These are phyloP conservation scores for Macrolepiota albuminosa DNA, from an alignment of 768 basidiomycete species.

Conservation along the genomic window DNA sequence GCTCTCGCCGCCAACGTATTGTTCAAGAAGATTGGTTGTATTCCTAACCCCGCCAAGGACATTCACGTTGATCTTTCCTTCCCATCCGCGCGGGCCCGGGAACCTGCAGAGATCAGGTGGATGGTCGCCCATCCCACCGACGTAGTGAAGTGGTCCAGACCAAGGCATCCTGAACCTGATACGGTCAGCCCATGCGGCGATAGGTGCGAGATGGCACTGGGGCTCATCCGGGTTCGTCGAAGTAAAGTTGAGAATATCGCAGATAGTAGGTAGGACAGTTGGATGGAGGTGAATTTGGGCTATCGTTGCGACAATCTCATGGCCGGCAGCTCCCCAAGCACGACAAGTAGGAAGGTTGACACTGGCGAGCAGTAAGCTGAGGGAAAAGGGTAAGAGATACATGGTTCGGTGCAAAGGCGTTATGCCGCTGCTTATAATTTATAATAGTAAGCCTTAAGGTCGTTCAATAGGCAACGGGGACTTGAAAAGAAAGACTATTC, in stretches of 20 bases:
- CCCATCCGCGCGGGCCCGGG: constrained; percentile 75
- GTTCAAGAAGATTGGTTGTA: constrained; percentile 56
- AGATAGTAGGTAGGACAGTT: constrained; percentile 58
- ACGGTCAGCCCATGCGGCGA: constrained; percentile 88
- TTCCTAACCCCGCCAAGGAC: constrained; percentile 79
- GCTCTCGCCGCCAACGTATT: constrained; percentile 30
- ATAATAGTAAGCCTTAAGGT: background rate
- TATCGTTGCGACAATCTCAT: constrained; percentile 91
- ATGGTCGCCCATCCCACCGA: constrained; percentile 70
- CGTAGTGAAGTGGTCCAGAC: constrained; percentile 74
- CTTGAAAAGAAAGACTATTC: background rate
- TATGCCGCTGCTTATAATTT: constrained; percentile 3
- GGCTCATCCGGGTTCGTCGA: constrained; percentile 28
- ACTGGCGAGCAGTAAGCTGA: constrained; percentile 2
- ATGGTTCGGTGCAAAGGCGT: constrained; percentile 6
- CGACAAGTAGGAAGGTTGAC: constrained; percentile 14
- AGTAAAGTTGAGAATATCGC: constrained; percentile 59
- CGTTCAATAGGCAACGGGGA: background rate
- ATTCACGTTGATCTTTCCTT: constrained; percentile 47
- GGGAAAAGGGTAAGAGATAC: constrained; percentile 3
- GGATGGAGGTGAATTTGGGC: constrained; percentile 90
- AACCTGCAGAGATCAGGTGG: constrained; percentile 75
- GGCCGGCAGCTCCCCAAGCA: constrained; percentile 57
- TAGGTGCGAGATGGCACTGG: constrained; percentile 75
- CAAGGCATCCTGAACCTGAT: constrained; percentile 60